Evolutionary conservation across 495 filamentous ascomycete species (phyloP).

Genomic region (Pyrenula massariospora): DNA sequence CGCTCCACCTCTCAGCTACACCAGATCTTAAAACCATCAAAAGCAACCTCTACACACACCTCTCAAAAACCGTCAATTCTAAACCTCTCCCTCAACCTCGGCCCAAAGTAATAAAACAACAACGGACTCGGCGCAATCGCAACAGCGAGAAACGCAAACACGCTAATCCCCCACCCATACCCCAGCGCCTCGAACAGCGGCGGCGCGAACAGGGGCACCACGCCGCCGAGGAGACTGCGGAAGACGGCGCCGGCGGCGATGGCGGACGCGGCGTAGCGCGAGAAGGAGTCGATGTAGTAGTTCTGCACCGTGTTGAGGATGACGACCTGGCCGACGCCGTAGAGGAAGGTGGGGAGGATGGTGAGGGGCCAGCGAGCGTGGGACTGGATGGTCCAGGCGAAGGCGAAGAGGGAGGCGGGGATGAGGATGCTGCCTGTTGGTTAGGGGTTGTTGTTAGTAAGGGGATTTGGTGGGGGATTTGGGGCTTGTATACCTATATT

Average conservation of each 20-base stretch:
- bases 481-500: constrained; percentile 29
- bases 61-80: neutral
- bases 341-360: constrained; percentile 32
- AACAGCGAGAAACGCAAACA: constrained; percentile 30
- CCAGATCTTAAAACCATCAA: too few species aligned
- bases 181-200: constrained; percentile 31
- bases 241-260: constrained; percentile 37
- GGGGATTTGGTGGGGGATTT: too few species aligned
- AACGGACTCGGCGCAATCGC: constrained; percentile 23
- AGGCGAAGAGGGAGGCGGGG: constrained; percentile 47
- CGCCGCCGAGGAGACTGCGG: constrained; percentile 35
- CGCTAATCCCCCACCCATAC: constrained; percentile 31
- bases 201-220: constrained; percentile 36
- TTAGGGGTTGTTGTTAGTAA: neutral
- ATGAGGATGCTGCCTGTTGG: constrained; percentile 24
- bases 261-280: constrained; percentile 48
- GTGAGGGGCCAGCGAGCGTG: constrained; percentile 40
- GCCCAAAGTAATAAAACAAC: constrained; percentile 15
- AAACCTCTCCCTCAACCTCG: neutral
- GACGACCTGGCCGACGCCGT: constrained; percentile 28
- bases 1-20: too few species aligned
- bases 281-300: constrained; percentile 60
- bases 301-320: constrained; percentile 27
- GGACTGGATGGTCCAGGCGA: constrained; percentile 44
- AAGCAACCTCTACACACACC: too few species aligned